Percentiles rank a stretch among this genome's conserved stretches.
phyloP scores from a whole-genome alignment of 257 asterid genomes.

The Oldenlandia corymbosa region DNA sequence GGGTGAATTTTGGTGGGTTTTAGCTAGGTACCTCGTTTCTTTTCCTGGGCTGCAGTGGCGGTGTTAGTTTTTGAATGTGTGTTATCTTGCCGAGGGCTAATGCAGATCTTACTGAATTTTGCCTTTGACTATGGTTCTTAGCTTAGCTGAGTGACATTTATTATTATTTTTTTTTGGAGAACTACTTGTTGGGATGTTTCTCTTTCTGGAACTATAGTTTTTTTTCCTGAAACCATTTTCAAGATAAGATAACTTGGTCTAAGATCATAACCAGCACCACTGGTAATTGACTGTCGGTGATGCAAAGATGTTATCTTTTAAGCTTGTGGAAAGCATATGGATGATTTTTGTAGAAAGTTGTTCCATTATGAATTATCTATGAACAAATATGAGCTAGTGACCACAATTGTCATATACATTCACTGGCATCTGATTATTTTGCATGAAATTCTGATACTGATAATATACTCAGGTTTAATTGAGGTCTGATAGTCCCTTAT shows the following conservation, averaged over 20 bases:
- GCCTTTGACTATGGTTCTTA: slow-evolving; percentile 1
- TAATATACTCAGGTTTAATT: slow-evolving; percentile 36
- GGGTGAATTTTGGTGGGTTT: slow-evolving; percentile 11
- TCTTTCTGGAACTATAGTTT: not conserved
- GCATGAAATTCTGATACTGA: slow-evolving; percentile 4
- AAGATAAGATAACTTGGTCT: not conserved
- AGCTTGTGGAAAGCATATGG: not conserved
- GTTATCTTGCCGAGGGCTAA: slow-evolving; percentile 12
- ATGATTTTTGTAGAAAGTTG: not conserved
- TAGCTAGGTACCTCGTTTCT: not conserved
- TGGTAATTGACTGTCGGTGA: not conserved
- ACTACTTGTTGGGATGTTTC: not conserved
- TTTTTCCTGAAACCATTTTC: not conserved
- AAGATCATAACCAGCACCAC: not conserved
- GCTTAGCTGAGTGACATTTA: not conserved
- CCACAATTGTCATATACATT: not conserved
- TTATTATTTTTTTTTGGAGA: not conserved
- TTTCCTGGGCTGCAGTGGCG: not conserved
- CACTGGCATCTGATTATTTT: not conserved
- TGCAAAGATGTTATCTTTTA: not conserved
- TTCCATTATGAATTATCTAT: not conserved
- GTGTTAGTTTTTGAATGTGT: not conserved
- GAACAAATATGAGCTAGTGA: not conserved
- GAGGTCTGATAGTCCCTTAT: slow-evolving; percentile 24
- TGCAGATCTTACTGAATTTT: slow-evolving; percentile 45